Evolutionary conservation across 306 rosid genomes (phyloP).

Genomic region (Prunus mira): DNA sequence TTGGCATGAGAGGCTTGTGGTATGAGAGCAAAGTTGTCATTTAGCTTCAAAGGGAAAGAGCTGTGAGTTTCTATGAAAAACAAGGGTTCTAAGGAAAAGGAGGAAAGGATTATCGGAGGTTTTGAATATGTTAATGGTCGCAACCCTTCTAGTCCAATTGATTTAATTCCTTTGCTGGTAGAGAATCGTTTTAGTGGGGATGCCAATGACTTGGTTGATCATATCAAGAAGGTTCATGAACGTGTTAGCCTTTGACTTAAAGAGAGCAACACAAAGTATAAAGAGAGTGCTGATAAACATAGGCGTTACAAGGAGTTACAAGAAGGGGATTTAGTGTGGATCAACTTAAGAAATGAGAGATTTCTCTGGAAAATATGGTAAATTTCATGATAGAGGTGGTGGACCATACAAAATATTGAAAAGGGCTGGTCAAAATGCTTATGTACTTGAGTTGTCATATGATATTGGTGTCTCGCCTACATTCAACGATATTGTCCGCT

Average conservation of each 20-base stretch:
- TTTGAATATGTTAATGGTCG: no score
- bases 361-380: not conserved
- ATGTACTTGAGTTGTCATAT: not conserved
- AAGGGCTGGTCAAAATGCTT: not conserved
- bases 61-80: no score
- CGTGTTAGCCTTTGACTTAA: not conserved
- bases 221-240: not conserved
- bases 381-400: not conserved
- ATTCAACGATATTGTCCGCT: no score
- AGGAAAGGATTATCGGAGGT: no score
- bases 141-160: no score
- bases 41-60: no score
- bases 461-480: not conserved
- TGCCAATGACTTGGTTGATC: not conserved
- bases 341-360: not conserved
- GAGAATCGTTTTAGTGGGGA: not conserved
- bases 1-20: no score
- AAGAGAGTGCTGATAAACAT: not conserved
- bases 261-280: not conserved
- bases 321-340: not conserved
- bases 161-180: no score
- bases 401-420: not conserved
- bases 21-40: no score
- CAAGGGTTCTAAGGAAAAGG: no score
- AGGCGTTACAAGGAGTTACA: accelerated